These are phyloP conservation scores for Lactarius pseudohatsudake DNA, from an alignment of 768 basidiomycete genomes.

Conservation along the genomic window DNA sequence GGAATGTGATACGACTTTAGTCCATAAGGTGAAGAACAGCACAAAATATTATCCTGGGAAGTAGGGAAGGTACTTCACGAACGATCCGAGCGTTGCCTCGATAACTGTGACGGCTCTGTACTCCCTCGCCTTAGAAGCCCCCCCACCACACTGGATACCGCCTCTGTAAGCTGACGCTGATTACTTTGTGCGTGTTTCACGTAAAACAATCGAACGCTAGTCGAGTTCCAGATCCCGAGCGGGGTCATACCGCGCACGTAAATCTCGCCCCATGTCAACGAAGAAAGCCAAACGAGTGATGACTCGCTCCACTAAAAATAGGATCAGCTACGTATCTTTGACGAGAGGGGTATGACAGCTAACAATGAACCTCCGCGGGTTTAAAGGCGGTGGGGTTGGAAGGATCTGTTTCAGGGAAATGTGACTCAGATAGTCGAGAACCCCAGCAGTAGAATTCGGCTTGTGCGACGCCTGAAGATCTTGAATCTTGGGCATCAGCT, in stretches of 20 bases:
- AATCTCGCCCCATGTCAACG: conserved; percentile 92
- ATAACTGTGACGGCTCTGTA: conserved; percentile 20
- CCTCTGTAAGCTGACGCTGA: conserved; percentile 70
- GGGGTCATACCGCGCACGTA: conserved; percentile 89
- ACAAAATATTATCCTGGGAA: neutral
- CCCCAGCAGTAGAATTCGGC: conserved; percentile 61
- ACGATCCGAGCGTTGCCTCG: conserved; percentile 28
- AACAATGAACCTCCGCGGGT: conserved; percentile 75
- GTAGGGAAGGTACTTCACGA: neutral
- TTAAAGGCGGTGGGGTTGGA: conserved; percentile 63
- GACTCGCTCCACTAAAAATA: conserved; percentile 84
- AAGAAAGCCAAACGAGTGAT: conserved; percentile 89
- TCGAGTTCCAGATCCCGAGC: conserved; percentile 87
- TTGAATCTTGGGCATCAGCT: conserved; percentile 83
- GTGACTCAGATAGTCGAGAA: conserved; percentile 72
- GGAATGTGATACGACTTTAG: neutral
- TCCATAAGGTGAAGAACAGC: neutral
- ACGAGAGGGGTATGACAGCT: conserved; percentile 32
- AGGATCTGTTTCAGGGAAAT: conserved; percentile 71
- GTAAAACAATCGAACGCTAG: conserved; percentile 85
- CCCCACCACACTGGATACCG: conserved; percentile 79
- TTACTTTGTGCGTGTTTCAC: conserved; percentile 81
- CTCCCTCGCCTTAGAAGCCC: conserved; percentile 60
- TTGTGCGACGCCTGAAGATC: conserved; percentile 69
- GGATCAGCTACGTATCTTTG: conserved; percentile 16